Evolutionary conservation across 1,284 basidiomycete species (phyloP).

Genomic region (Dichomitus squalens): DNA sequence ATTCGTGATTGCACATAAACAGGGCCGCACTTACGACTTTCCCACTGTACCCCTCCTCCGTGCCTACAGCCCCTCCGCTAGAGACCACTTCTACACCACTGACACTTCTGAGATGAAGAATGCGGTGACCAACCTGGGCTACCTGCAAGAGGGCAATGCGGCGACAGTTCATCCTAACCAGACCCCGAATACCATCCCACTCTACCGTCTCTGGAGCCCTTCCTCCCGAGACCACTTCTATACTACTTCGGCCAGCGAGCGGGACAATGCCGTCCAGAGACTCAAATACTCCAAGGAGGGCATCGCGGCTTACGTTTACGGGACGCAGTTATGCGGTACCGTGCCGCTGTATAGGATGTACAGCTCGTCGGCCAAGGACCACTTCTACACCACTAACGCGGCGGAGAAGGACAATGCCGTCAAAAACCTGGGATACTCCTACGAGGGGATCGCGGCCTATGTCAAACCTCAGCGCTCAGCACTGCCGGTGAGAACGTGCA

Average conservation of each 20-base stretch:
- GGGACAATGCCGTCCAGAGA: neutral
- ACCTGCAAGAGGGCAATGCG: slow-evolving; percentile 14
- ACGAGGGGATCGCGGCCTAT: slow-evolving; percentile 8
- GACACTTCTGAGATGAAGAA: slow-evolving; percentile 8
- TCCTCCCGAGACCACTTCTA: slow-evolving; percentile 15
- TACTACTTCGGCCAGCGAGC: slow-evolving; percentile 1
- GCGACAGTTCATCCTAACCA: slow-evolving; percentile 9
- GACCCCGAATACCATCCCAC: slow-evolving; percentile 6
- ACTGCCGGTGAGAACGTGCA: no score
- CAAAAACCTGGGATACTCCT: neutral
- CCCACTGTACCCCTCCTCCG: slow-evolving; percentile 15
- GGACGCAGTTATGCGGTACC: neutral
- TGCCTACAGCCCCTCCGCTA: slow-evolving; percentile 3
- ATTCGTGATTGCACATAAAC: no score
- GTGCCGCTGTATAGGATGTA: slow-evolving; percentile 15
- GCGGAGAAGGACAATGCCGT: slow-evolving; percentile 4
- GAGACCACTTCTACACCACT: slow-evolving; percentile 25
- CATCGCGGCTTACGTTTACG: slow-evolving; percentile 2
- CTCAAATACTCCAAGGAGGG: slow-evolving; percentile 3
- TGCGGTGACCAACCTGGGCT: slow-evolving; percentile 8
- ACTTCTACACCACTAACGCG: slow-evolving; percentile 15
- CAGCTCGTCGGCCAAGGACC: slow-evolving; percentile 4
- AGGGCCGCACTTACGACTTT: neutral
- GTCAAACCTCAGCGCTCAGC: slow-evolving; percentile 2
- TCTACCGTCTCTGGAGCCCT: slow-evolving; percentile 12